A percentile compares a stretch with the other conserved stretches of the same genome.
These are phyloP conservation scores for Coprinopsis marcescibilis DNA, from an alignment of 768 basidiomycete species.

Conservation along the genomic window DNA sequence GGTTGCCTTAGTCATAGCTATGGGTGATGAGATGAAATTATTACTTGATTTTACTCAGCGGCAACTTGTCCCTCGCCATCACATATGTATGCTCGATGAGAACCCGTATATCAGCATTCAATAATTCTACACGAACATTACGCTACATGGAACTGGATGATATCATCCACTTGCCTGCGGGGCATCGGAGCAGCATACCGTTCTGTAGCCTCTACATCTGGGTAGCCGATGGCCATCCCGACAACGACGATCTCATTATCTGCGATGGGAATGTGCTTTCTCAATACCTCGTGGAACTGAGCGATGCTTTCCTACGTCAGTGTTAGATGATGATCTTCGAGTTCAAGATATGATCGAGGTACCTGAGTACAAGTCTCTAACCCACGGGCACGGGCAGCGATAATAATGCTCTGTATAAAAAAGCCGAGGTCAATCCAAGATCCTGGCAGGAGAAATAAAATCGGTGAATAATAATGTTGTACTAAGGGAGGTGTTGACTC, in stretches of 20 bases:
- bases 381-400: slow-evolving; percentile 8
- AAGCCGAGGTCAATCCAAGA: slow-evolving; percentile 10
- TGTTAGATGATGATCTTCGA: no score
- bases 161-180: slow-evolving; percentile 7
- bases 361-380: slow-evolving; percentile 9
- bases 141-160: background rate
- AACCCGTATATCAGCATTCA: background rate
- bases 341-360: no score
- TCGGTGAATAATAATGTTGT: no score
- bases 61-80: no score
- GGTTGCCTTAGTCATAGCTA: no score
- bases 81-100: background rate
- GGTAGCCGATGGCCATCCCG: slow-evolving; percentile 5
- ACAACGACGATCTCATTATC: slow-evolving; percentile 8
- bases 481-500: no score
- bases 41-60: no score
- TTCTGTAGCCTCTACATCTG: slow-evolving; percentile 5
- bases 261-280: slow-evolving; percentile 6
- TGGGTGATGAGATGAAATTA: no score
- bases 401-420: slow-evolving; percentile 9
- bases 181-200: background rate
- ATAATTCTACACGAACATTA: background rate
- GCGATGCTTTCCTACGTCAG: slow-evolving; percentile 6
- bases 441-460: background rate
- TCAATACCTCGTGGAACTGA: slow-evolving; percentile 6